Evolutionary conservation across 2,329 filamentous ascomycete genomes (phyloP), one percentile per base, ranked within the genome.

Genomic region (Atkinsonella texensis): DNA sequence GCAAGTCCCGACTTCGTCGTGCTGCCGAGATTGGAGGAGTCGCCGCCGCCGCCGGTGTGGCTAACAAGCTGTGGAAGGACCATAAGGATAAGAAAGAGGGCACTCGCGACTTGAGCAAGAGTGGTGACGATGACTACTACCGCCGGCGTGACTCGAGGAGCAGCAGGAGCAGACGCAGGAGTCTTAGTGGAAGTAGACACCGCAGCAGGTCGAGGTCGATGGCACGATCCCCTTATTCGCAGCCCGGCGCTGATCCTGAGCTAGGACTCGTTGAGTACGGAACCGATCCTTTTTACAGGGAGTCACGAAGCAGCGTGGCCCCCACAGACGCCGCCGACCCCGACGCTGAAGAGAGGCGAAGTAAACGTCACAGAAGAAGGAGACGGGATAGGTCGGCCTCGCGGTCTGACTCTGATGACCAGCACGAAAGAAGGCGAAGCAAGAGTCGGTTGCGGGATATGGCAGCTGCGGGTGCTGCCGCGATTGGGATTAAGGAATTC

Each of bases 211-310:
- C 73, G 70, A 75, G 73, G 68, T 79, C 77, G 67, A 65, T 65
- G 62, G 70, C 72, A 69, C 67, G 69, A 68, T 69, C 70, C 70
- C 68, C 66, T 66, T 68, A 72, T 68, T 72, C 73, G 60, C 72
- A 75, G 65, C 68, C 69, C 62, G 68, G 67, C 65, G 74, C 76
- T 82, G 79, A 83, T 78, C 75, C 74, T 71, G 78, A 81, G 70
- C 70, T 83, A 80, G 80, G 79, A 70, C 74, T 83, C 74, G 78
- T 84, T 75, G 77, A 83, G 66, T 84, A 84, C 71, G 80, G 80
- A 59, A 72, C 70, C 62, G 73, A 75, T 57, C 79, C 80, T 59
- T 71, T 84, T 57, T 67, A 68, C 57, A 70, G 70, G 55, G 61
- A 66, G 54, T 64, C 67, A 57, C 65, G 63, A 46, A 61, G 66